Conservation (phyloP, 192 early-diverging fungal species). For the Backusella sp. region DNA sequence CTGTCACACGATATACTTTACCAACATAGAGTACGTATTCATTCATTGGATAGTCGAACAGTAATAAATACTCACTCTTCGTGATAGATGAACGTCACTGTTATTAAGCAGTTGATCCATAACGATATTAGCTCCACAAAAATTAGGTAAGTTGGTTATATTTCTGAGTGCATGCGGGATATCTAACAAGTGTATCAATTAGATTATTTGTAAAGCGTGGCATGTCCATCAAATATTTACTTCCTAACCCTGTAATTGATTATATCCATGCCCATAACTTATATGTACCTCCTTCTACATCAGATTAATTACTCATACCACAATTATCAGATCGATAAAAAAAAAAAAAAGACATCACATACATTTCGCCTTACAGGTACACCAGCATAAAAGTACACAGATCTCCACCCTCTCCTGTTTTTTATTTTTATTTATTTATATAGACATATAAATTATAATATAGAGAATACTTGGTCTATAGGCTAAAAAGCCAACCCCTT, state of each 20-base stretch:
- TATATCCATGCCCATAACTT: constrained; percentile 83
- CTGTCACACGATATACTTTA: constrained; percentile 89
- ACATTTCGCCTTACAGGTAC: not conserved
- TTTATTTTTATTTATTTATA: not conserved
- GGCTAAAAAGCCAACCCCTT: not conserved
- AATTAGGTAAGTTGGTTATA: constrained; percentile 57
- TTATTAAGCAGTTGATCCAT: constrained; percentile 95
- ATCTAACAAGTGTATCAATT: not conserved
- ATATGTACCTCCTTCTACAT: constrained; percentile 45
- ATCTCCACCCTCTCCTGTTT: not conserved
- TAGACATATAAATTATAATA: not conserved
- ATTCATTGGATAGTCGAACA: not conserved
- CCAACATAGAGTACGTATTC: constrained; percentile 69
- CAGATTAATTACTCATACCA: not conserved
- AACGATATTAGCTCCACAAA: constrained; percentile 99
- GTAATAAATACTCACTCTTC: not conserved
- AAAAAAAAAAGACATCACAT: not conserved
- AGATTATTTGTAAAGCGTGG: constrained; percentile 86
- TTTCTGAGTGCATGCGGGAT: not conserved
- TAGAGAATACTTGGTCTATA: not conserved
- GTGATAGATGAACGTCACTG: constrained; percentile 80
- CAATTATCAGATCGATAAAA: not conserved
- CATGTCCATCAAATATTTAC: constrained; percentile 94
- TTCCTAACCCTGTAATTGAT: constrained; percentile 89
- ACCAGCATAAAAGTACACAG: not conserved